Evolutionary conservation across 2,329 filamentous ascomycete species (phyloP).

Genomic region (Aureobasidium sp.): DNA sequence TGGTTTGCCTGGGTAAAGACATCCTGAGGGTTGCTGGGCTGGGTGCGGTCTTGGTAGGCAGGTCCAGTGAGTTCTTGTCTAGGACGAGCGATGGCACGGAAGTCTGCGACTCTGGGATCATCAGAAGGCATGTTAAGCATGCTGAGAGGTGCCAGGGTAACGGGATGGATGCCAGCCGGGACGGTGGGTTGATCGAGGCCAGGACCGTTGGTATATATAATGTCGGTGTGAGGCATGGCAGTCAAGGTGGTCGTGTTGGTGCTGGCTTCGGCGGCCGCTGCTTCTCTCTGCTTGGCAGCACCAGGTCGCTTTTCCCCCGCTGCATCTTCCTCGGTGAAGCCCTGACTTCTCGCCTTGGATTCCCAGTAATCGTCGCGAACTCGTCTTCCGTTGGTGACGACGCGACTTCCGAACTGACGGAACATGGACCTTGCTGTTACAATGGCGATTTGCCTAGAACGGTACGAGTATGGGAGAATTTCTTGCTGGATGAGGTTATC

Average conservation of each 20-base stretch:
- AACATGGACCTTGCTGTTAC: slow-evolving; percentile 98
- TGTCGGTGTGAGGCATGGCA: slow-evolving; percentile 68
- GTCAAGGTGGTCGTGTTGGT: slow-evolving; percentile 46
- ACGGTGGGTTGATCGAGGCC: slow-evolving; percentile 26
- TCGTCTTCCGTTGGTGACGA: slow-evolving; percentile 80
- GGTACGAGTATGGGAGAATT: slow-evolving; percentile 92
- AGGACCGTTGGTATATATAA: slow-evolving; percentile 65
- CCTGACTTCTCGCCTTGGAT: slow-evolving; percentile 91
- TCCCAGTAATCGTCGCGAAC: slow-evolving; percentile 99
- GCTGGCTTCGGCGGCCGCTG: slow-evolving; percentile 57
- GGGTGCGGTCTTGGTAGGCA: slow-evolving; percentile 78
- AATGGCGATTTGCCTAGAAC: slow-evolving; percentile 96
- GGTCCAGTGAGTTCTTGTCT: slow-evolving; percentile 84
- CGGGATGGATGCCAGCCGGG: slow-evolving; percentile 60
- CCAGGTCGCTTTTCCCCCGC: slow-evolving; percentile 95
- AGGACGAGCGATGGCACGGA: slow-evolving; percentile 72
- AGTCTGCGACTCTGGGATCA: slow-evolving; percentile 71
- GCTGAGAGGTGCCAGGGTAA: slow-evolving; percentile 63
- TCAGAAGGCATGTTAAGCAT: slow-evolving; percentile 79
- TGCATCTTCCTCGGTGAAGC: slow-evolving; percentile 92
- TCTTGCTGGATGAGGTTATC: slow-evolving; percentile 93
- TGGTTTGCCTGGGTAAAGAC: slow-evolving; percentile 80
- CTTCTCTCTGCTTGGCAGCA: slow-evolving; percentile 78
- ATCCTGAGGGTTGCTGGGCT: slow-evolving; percentile 66
- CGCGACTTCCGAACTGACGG: slow-evolving; percentile 89